phyloP scores from a whole-genome alignment of 768 basidiomycete genomes.

The Phlebiopsis flavidoalba region DNA sequence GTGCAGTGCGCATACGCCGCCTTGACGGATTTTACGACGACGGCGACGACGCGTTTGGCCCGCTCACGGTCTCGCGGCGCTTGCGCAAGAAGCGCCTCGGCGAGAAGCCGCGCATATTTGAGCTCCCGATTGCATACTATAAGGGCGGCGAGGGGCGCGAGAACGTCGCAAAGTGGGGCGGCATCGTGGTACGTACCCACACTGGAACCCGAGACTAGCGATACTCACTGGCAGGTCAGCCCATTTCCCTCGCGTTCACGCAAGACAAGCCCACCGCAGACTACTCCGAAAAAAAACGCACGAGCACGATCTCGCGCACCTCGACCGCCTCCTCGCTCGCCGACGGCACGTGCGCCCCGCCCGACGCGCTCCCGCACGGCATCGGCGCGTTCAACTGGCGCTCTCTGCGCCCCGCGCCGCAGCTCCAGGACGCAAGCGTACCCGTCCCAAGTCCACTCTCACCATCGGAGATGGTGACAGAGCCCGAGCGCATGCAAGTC shows the following conservation, averaged over 20 bases:
- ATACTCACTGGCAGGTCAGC: too few species aligned
- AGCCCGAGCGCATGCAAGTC: constrained; percentile 1
- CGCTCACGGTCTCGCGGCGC: neutral
- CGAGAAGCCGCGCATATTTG: neutral
- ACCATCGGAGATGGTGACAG: neutral
- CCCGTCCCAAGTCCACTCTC: neutral
- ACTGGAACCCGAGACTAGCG: neutral
- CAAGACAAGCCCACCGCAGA: neutral
- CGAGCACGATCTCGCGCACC: neutral
- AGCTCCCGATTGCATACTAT: neutral
- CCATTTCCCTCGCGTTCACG: neutral
- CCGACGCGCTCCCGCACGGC: neutral
- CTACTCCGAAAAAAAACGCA: neutral
- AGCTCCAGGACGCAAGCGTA: neutral
- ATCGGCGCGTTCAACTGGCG: neutral
- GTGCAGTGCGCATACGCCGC: neutral
- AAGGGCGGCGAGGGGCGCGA: neutral
- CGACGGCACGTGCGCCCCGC: neutral
- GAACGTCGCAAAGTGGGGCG: neutral
- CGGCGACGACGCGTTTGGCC: neutral
- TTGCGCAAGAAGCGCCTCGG: neutral
- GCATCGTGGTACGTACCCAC: constrained; percentile 4
- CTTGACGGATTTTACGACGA: neutral
- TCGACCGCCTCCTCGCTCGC: neutral
- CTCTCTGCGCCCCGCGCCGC: neutral